Evolutionary conservation across 495 filamentous ascomycete genomes (phyloP), one percentile per base, ranked within the genome.

Genomic region (Talaromyces nanjingensis): DNA sequence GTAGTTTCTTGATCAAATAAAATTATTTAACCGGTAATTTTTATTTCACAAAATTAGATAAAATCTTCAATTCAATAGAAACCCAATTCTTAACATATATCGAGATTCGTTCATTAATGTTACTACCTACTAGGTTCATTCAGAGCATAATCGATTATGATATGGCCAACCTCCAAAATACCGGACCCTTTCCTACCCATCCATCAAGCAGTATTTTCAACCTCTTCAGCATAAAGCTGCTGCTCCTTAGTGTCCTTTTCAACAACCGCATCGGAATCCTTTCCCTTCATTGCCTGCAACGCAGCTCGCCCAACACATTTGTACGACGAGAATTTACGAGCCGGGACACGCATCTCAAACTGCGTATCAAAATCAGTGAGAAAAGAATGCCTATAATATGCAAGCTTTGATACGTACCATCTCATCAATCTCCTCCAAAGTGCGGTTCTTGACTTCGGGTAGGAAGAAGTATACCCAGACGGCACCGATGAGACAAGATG

Each of bases 401-500:
- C 37, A 42, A 42, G 37, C 4, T 5, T 16, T 42, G 37, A 16
- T 12, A 42, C 37, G 14, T 42, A 42, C 37, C 37, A 42, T 42
- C 14, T 55, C 53, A 55, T 55, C 22, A 25, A 55, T 55, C 5
- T 24, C 53, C 20, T 55, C 27, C 53, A 55, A 55, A 42, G 37
- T 42, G 37, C 37, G 37, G 9, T 42, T 42, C 37, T 42, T 42
- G 14, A 42, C 37, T 16, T 42, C 37, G 2, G 37, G 37, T 4
- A 42, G 37, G 53, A 25, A 55, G 22, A 55, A 55, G n/a, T 55
- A 22, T 55, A 29, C 25, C 53, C 53, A 55, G 22, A 55, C 53
- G 16, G 22, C 63, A 58, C 65, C 63, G 16, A 55, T 60, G 4
- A 68, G 63, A 45, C 66, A 68, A 3, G 68, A 70, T 4, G 66